These are phyloP conservation scores for Nigrograna mackinnonii DNA, from an alignment of 2,329 filamentous ascomycete genomes.

Conservation along the genomic window DNA sequence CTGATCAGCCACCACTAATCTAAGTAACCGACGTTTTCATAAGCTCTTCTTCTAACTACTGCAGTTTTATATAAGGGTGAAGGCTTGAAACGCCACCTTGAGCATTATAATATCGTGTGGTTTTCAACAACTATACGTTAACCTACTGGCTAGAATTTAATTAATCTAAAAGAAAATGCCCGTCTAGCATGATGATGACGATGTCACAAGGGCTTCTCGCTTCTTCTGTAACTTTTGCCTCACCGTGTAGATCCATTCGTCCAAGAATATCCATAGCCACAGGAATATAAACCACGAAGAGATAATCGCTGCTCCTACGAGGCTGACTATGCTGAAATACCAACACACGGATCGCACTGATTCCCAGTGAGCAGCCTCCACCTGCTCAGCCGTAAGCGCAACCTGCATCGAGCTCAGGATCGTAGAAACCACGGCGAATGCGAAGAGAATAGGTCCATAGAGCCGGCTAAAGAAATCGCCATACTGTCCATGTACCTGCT, in stretches of 20 bases:
- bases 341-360: constrained; percentile 12
- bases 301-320: constrained; percentile 11
- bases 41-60: not conserved
- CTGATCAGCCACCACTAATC: not conserved
- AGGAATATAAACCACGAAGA: constrained; percentile 18
- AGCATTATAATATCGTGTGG: not conserved
- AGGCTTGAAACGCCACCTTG: not conserved
- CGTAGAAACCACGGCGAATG: constrained; percentile 15
- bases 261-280: constrained; percentile 22
- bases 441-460: constrained; percentile 16
- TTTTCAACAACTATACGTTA: not conserved
- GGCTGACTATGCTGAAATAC: constrained; percentile 22
- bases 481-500: constrained; percentile 36
- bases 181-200: constrained; percentile 1
- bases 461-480: constrained; percentile 14
- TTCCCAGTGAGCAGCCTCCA: constrained; percentile 7
- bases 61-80: not conserved
- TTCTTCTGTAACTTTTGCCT: constrained; percentile 12
- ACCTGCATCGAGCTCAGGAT: constrained; percentile 21
- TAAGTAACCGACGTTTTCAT: constrained; percentile 1
- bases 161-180: not conserved
- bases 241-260: constrained; percentile 20
- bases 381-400: constrained; percentile 16
- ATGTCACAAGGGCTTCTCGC: constrained; percentile 2
- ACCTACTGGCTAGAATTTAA: not conserved